These are phyloP conservation scores for Pholiota adiposa DNA, from an alignment of 1,284 basidiomycete species.

Conservation along the genomic window DNA sequence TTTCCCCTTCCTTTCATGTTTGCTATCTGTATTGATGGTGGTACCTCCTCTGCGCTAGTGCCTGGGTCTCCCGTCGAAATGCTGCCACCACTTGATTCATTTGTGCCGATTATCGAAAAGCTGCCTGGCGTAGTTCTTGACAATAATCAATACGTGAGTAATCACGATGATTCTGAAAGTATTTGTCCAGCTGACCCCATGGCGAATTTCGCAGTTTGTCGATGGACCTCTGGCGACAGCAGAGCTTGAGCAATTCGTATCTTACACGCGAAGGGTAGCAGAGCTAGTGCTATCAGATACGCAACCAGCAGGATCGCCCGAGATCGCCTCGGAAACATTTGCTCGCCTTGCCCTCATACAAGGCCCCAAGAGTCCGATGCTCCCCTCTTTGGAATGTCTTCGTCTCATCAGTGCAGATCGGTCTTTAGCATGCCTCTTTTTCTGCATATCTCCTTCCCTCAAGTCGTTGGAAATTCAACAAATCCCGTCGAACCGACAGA, in stretches of 20 bases:
- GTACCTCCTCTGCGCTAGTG: not conserved
- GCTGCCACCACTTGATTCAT: not conserved
- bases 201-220: not conserved
- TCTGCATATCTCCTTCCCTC: not conserved
- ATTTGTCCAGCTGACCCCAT: too few species aligned
- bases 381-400: slow-evolving; percentile 2
- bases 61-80: not conserved
- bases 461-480: not conserved
- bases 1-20: too few species aligned
- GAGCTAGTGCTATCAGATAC: not conserved
- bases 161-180: not conserved
- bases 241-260: not conserved
- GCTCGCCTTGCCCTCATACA: not conserved
- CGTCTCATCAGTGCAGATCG: not conserved
- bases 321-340: not conserved
- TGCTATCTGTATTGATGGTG: too few species aligned
- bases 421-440: not conserved
- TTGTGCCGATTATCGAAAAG: not conserved
- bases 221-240: not conserved
- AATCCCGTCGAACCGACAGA: not conserved
- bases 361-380: not conserved
- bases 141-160: not conserved
- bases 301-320: not conserved
- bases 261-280: not conserved
- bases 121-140: not conserved